These are phyloP conservation scores for Cutaneotrichosporon sp. DNA, from an alignment of 1,284 basidiomycete genomes.

Conservation along the genomic window DNA sequence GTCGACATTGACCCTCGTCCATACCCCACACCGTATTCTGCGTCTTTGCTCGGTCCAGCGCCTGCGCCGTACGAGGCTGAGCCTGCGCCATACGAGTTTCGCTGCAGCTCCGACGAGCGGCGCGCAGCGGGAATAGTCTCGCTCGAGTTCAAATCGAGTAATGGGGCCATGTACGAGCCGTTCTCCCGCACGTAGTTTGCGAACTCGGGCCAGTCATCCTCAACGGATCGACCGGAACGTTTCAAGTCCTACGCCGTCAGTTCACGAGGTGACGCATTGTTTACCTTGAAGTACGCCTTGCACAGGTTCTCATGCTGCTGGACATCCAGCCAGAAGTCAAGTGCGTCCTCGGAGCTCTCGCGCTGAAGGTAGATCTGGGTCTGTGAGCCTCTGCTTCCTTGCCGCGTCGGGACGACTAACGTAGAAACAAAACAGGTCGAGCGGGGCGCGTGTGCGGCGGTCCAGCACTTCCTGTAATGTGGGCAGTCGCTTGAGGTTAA, in stretches of 20 bases:
- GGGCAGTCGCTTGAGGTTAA: constrained; percentile 47
- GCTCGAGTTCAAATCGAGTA: constrained; percentile 43
- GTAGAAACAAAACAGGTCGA: constrained; percentile 98
- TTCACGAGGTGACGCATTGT: too few species aligned
- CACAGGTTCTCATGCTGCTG: constrained; percentile 99
- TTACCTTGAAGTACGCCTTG: constrained; percentile 86
- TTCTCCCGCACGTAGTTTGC: constrained; percentile 70
- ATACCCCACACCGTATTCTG: background rate
- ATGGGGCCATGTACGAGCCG: constrained; percentile 64
- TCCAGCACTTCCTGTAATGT: constrained; percentile 77
- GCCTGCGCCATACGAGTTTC: background rate
- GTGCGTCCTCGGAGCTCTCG: constrained; percentile 87
- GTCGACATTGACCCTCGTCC: background rate
- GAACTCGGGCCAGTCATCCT: constrained; percentile 96
- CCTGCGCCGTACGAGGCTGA: too few species aligned
- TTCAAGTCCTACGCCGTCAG: constrained; percentile 62
- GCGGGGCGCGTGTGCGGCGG: constrained; percentile 81
- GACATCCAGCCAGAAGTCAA: constrained; percentile 98
- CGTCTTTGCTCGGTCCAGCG: background rate
- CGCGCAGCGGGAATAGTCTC: constrained; percentile 11
- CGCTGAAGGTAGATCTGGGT: constrained; percentile 70
- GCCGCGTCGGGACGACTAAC: constrained; percentile 53
- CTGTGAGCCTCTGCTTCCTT: background rate
- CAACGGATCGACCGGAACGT: constrained; percentile 83
- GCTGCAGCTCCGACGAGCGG: constrained; percentile 10